Evolutionary conservation across 1,284 basidiomycete species (phyloP), one percentile per base, ranked within the genome.

Genomic region (Ustilago bromivora): DNA sequence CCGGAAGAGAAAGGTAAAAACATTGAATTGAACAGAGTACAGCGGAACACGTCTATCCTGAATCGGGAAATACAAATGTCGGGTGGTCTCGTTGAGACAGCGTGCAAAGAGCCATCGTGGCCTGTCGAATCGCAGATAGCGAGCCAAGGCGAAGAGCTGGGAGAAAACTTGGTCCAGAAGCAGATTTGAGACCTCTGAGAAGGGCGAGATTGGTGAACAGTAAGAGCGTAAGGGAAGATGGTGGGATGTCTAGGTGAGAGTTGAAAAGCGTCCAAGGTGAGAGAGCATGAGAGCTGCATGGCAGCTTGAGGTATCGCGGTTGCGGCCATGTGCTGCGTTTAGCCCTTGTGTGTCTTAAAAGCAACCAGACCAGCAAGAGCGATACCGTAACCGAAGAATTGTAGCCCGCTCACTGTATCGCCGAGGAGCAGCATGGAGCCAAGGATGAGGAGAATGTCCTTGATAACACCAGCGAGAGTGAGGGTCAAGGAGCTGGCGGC

Each of bases 381-480:
- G 76, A 95, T 90, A 19, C 91, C 91, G 86, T 95, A 95, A 89
- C 94, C 96, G 83, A 97, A 88, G 46, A 97, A 89, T 87, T 99
- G 96, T 28, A 96, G 87, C 1, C 91, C 90, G 23, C 94, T 94
- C 82, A 98, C 91, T 32, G 88, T 86, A 43, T 91, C 90, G 53
- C 93, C 92, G 82, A 96, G 95, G 70, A 97, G 88, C 71, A 94
- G 87, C 64, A 96, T 95, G 3, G 93, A 94, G 57, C 94, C 95
- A 6, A 91, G 89, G 87, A 99, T 95, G 76, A 98, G 91, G 41
- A 98, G 90, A 76, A 98, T 98, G 86, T 98, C 95, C 92, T 93
- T 83, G 51, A 98, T 92, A 17, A 99, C 96, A 71, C 96, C 96
- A 8, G 96, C 94, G 11, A 98, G 90, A 2, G 96, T 98, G 75